A percentile compares a stretch with the other conserved stretches of the same genome.
phyloP scores from a whole-genome alignment of 805 yeast genomes.

The Suhomyces tanzawaensis region DNA sequence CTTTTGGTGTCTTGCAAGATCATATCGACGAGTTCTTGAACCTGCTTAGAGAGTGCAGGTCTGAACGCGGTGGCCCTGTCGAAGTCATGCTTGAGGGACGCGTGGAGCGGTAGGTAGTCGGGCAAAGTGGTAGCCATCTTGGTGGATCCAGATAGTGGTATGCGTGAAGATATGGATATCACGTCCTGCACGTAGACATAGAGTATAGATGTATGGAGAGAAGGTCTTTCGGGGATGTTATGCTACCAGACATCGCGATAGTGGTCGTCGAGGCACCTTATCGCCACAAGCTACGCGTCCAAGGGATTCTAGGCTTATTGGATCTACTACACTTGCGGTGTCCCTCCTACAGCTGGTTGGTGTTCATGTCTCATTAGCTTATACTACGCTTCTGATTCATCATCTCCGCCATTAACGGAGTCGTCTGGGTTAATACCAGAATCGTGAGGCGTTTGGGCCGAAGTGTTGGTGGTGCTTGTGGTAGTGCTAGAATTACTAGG shows the following conservation, averaged over 20 bases:
- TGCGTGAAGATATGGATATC: no score
- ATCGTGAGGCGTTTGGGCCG: conserved; percentile 8
- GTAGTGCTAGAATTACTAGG: conserved; percentile 39
- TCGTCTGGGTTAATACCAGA: conserved; percentile 6
- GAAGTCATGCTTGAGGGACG: conserved; percentile 2
- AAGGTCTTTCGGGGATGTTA: no score
- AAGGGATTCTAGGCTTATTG: no score
- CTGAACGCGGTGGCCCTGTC: conserved; percentile 6
- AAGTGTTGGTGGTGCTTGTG: conserved; percentile 14
- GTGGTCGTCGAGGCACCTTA: no score
- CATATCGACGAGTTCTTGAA: conserved; percentile 3
- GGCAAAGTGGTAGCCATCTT: background rate
- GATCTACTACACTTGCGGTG: no score
- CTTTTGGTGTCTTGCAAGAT: conserved; percentile 3
- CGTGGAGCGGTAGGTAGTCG: background rate
- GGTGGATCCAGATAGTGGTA: no score
- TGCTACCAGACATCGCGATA: no score
- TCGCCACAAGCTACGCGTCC: no score
- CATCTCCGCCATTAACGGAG: conserved; percentile 5
- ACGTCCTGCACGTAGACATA: no score
- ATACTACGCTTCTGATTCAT: conserved; percentile 2
- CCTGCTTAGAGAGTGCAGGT: conserved; percentile 1
- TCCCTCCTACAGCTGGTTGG: no score
- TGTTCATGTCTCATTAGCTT: conserved; percentile 1
- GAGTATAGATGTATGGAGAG: no score